A percentile compares a stretch with the other conserved stretches of the same genome.
Evolutionary conservation across 495 filamentous ascomycete genomes (phyloP).

Genomic region (Podospora anserina): DNA sequence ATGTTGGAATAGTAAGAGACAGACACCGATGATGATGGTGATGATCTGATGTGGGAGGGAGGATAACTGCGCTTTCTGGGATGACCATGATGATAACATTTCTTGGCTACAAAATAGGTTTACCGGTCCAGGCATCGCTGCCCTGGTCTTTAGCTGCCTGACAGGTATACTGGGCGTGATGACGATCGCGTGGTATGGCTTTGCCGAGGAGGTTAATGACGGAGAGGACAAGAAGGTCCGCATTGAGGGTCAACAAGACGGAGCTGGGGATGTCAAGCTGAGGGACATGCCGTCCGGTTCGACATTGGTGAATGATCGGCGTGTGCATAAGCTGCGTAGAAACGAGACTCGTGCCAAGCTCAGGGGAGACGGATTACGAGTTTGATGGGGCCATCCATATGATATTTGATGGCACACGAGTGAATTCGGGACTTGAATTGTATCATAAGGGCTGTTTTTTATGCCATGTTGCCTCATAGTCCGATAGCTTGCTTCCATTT

Average conservation of each 20-base stretch:
- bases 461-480: too few species aligned
- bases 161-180: slow-evolving; percentile 69
- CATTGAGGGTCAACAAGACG: not conserved
- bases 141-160: slow-evolving; percentile 67
- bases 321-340: not conserved
- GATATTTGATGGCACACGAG: not conserved
- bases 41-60: not conserved
- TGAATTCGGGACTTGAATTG: not conserved
- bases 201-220: slow-evolving; percentile 26
- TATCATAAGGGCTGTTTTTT: not conserved
- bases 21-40: not conserved
- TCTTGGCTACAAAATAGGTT: slow-evolving; percentile 45
- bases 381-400: too few species aligned
- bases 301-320: not conserved
- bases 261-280: not conserved
- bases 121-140: slow-evolving; percentile 66
- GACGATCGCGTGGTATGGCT: slow-evolving; percentile 66
- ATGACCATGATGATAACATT: not conserved
- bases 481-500: too few species aligned
- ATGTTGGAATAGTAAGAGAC: not conserved
- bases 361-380: too few species aligned
- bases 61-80: not conserved
- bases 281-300: not conserved
- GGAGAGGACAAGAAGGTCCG: not conserved
- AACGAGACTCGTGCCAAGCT: too few species aligned